Base-by-base conservation (phyloP, 192 early-diverging fungal species). In the Allomyces arbusculus region DNA sequence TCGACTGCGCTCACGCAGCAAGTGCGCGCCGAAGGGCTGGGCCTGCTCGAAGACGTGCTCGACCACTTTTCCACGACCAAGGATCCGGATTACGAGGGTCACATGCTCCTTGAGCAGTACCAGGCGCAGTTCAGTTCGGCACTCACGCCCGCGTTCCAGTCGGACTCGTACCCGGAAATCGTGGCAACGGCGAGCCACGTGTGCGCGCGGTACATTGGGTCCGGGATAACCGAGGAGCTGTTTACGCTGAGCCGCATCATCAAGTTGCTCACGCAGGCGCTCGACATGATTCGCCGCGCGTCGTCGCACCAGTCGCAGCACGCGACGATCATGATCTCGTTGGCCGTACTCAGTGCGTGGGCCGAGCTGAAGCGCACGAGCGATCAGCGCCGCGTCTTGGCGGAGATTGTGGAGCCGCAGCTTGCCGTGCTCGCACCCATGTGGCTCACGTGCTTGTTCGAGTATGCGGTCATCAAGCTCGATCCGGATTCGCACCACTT, bases 41-140 rank as follows among this genome's bases (percentile, higher is more conserved):
- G 70, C 11, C 72, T 99, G 23, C 72, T 99, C 44, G 81, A 87
- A 66, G 85, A 86, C 23, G 69, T 97, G 3, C 79, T 96, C 26
- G 82, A 84, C 67, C 75, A 79, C 73, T 96, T 90, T 73, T 67
- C 82, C 16, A 65, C 71, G 12, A 86, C 89, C 0, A 76, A 78
- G n/a, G 96, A 99, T 77, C 93, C 96, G 4, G 92, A 92, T 61
- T 83, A 87, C 64, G 86, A 85, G 19, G 93, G 84, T 50, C 83
- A 87, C 62, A 77, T 86, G 0, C 71, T 97, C 0, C 77, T 99
- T 63, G 88, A 87, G 65, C 91, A 96, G 65, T 96, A 95, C 73
- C 89, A 92, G 72, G 92, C 94, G 0, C 94, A 97, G 71, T 89
- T 99, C 62, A 86, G 81, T 26, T 86, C 95, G 2, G 91, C 94